Evolutionary conservation across 2,329 filamentous ascomycete species (phyloP), one percentile per base, ranked within the genome.

Genomic region (Pseudonectria buxi): DNA sequence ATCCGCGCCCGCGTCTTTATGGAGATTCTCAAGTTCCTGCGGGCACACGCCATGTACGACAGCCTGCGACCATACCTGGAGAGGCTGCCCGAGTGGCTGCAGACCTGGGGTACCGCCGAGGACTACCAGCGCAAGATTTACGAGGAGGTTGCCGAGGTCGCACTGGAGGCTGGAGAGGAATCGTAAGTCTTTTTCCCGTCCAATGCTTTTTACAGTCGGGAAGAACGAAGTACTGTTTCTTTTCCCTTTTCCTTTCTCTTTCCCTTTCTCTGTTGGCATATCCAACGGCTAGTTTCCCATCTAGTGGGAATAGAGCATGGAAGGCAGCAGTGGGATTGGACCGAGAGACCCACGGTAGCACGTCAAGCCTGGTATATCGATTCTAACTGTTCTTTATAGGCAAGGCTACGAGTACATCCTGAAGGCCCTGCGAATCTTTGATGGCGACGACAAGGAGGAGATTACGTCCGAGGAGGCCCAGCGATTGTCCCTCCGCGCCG

Each of bases 1-100:
- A 76, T 86, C 57, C 82, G 92, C 43, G 95, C 83, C 66, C 84
- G 95, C 59, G 87, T 98, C 41, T 86, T 98, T 56, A 74, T 92
- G 61, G 80, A 88, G 55, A 88, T 95, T 51, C 68, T 96, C 45
- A 82, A 82, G 52, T 85, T 95, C 53, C 78, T 95, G 61, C 83
- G 83, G 59, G 64, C 70, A 39, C 74, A 83, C 53, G 71, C 76
- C 56, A 78, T 86, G 62, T 98, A 87, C 57, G 89, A 95, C 47
- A 81, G 80, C 46, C 69, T 98, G 51, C 82, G 83, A 62, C 78
- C 83, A 38, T 87, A 94, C 63, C 71, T 98, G 49, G 82, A 85
- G 61, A 81, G 85, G 60, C 71, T 98, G 46, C 82, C 89, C 42
- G 66, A 67, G 46, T 96, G 92, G 89, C 71, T 95, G 44, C 67